A percentile compares a stretch with the other conserved stretches of the same genome.
These are phyloP conservation scores for Petunia hybrid DNA, from an alignment of 305 asterid species.

Conservation along the genomic window DNA sequence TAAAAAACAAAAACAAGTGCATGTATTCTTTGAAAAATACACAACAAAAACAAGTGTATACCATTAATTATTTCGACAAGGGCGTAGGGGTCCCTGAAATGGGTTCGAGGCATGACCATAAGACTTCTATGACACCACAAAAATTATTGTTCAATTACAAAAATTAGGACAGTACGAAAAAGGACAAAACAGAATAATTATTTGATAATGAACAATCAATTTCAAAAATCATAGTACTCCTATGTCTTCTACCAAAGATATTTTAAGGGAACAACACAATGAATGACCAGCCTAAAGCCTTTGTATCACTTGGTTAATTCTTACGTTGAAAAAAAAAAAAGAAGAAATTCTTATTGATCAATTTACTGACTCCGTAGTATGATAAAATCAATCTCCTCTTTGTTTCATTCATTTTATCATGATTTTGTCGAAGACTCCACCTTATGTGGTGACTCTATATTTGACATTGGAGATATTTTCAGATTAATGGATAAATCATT, in stretches of 20 bases:
- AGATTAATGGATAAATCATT: too few species aligned
- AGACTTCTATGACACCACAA: background rate
- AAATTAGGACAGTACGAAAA: background rate
- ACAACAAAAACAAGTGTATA: background rate
- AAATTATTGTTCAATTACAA: background rate
- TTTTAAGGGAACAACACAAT: background rate
- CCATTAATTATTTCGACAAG: conserved; percentile 3
- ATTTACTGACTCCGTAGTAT: background rate
- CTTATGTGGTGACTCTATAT: too few species aligned
- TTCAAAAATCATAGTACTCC: background rate
- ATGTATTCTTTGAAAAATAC: too few species aligned
- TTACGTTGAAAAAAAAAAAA: background rate
- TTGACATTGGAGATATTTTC: too few species aligned
- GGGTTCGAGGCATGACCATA: background rate
- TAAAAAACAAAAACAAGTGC: background rate
- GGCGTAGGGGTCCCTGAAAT: background rate
- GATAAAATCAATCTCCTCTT: too few species aligned
- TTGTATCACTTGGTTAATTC: background rate
- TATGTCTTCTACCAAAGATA: background rate
- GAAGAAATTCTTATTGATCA: background rate
- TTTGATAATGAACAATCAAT: background rate
- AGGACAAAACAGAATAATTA: background rate
- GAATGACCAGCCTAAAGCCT: background rate
- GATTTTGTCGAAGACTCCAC: background rate
- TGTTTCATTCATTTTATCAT: background rate